These are phyloP conservation scores for Neopestalotiopsis clavispora DNA, from an alignment of 2,329 filamentous ascomycete species.

Conservation along the genomic window DNA sequence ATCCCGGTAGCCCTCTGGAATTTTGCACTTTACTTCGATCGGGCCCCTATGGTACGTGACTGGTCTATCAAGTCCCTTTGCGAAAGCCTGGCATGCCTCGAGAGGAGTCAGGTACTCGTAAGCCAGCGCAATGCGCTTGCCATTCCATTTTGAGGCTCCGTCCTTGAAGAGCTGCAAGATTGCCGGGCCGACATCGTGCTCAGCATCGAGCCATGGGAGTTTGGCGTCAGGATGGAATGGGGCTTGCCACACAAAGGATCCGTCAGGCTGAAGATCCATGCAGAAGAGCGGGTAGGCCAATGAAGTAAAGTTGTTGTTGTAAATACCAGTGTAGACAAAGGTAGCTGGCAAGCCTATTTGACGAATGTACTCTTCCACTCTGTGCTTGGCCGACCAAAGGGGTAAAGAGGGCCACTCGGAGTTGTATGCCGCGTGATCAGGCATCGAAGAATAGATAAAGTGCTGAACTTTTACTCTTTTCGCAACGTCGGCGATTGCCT, in stretches of 20 bases:
- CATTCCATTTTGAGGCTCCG: constrained; percentile 83
- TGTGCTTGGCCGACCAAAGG: constrained; percentile 90
- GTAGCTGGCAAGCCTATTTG: constrained; percentile 84
- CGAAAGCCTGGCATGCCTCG: constrained; percentile 83
- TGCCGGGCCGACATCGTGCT: constrained; percentile 93
- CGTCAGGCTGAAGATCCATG: constrained; percentile 85
- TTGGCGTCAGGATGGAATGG: constrained; percentile 90
- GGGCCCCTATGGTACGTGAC: constrained; percentile 79
- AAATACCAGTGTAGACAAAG: constrained; percentile 95
- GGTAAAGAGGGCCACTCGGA: constrained; percentile 81
- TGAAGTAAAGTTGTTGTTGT: constrained; percentile 99
- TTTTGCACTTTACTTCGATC: constrained; percentile 83
- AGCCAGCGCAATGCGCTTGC: constrained; percentile 78
- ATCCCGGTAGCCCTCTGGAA: constrained; percentile 86
- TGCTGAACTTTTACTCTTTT: constrained; percentile 85
- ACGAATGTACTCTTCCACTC: constrained; percentile 88
- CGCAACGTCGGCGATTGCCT: constrained; percentile 86
- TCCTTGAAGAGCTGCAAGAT: constrained; percentile 96
- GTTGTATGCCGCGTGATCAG: constrained; percentile 84
- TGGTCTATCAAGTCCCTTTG: constrained; percentile 75
- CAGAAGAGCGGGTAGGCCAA: constrained; percentile 92
- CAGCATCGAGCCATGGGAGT: constrained; percentile 93
- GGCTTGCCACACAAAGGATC: constrained; percentile 89
- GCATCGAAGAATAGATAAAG: constrained; percentile 97
- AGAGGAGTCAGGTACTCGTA: constrained; percentile 86